Evolutionary conservation across 768 basidiomycete species (phyloP).

Genomic region (Guyanaporus albipodus): DNA sequence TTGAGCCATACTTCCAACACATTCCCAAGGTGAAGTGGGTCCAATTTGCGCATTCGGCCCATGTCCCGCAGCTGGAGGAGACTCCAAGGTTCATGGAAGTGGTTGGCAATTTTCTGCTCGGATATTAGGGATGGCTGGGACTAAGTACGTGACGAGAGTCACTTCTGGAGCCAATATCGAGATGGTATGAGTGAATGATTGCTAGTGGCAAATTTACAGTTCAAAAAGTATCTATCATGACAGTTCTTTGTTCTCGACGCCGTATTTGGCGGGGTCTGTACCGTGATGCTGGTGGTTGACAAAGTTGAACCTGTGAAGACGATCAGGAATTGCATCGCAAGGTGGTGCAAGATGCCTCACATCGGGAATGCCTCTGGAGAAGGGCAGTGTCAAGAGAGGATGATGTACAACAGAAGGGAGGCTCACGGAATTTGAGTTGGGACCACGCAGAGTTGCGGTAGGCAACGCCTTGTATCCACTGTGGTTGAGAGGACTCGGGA

Average conservation of each 20-base stretch:
- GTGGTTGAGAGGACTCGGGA: constrained; percentile 76
- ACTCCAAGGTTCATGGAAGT: constrained; percentile 33
- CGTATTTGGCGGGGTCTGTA: constrained; percentile 79
- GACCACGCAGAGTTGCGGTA: constrained; percentile 87
- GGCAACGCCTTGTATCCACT: constrained; percentile 84
- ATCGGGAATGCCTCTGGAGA: constrained; percentile 67
- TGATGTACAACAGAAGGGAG: constrained; percentile 3
- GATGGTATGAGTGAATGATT: background rate
- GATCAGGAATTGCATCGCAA: constrained; percentile 3
- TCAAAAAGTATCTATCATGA: constrained; percentile 16
- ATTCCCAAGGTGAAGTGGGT: constrained; percentile 36
- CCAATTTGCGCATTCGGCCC: constrained; percentile 35
- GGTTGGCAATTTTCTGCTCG: constrained; percentile 29
- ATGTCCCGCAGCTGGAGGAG: constrained; percentile 37
- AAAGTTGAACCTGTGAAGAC: constrained; percentile 78
- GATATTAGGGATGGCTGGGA: constrained; percentile 1
- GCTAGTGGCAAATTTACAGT: constrained; percentile 7
- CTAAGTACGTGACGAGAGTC: background rate
- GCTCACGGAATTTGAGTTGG: constrained; percentile 88
- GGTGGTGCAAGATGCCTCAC: constrained; percentile 38
- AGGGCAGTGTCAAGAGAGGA: constrained; percentile 9
- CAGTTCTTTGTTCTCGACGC: constrained; percentile 32
- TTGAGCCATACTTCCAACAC: constrained; percentile 32
- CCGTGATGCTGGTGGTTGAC: constrained; percentile 90
- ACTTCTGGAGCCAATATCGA: background rate